Percentiles rank a stretch among this genome's conserved stretches.
Evolutionary conservation across 2,329 filamentous ascomycete genomes (phyloP).

Genomic region (Fusarium solani-melongenae): DNA sequence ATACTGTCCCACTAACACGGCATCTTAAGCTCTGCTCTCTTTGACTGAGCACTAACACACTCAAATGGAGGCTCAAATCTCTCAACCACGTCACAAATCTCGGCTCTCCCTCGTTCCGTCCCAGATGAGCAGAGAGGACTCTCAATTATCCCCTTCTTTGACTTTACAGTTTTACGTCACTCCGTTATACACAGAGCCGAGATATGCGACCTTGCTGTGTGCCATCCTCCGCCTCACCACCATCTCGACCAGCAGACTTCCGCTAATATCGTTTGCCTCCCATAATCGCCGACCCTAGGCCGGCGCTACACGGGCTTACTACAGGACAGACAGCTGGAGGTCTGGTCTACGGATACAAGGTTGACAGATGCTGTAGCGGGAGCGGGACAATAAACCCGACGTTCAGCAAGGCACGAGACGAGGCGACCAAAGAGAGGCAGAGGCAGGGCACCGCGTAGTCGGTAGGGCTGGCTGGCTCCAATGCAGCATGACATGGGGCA

Average conservation of each 20-base stretch:
- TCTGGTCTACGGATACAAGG: slow-evolving; percentile 10
- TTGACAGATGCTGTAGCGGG: slow-evolving; percentile 23
- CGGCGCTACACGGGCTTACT: slow-evolving; percentile 26
- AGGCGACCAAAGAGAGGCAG: background rate
- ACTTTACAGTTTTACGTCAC: slow-evolving; percentile 1
- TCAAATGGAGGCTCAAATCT: slow-evolving; percentile 8
- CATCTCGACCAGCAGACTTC: slow-evolving; percentile 1
- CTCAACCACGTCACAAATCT: slow-evolving; percentile 21
- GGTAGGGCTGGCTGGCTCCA: background rate
- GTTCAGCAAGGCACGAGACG: slow-evolving; percentile 19
- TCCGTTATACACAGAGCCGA: background rate
- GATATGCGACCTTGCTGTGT: background rate
- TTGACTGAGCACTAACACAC: slow-evolving; percentile 17
- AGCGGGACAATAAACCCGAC: slow-evolving; percentile 3
- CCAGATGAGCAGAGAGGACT: background rate
- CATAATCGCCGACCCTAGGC: slow-evolving; percentile 30
- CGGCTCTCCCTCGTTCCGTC: background rate
- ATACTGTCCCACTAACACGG: slow-evolving; percentile 14
- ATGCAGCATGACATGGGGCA: slow-evolving; percentile 16
- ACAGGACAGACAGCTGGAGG: background rate
- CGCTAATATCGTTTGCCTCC: slow-evolving; percentile 5
- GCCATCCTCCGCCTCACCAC: background rate
- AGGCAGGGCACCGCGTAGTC: background rate
- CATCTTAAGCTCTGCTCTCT: background rate
- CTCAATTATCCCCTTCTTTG: background rate